Evolutionary conservation across 2,329 filamentous ascomycete genomes (phyloP).

Genomic region (Neonectria coccinea): DNA sequence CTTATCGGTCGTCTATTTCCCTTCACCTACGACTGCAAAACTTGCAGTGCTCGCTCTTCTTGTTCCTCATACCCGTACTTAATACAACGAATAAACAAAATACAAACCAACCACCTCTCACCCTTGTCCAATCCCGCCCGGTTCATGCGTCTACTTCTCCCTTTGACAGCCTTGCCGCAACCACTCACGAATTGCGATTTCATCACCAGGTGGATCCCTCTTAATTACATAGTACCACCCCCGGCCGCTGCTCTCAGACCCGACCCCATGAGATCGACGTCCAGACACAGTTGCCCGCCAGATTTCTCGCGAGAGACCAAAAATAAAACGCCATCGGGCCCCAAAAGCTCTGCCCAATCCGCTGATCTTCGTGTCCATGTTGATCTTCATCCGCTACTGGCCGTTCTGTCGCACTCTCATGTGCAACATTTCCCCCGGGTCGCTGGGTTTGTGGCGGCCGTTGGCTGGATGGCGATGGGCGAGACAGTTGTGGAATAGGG

Average conservation of each 20-base stretch:
- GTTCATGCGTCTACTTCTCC: slow-evolving; percentile 1
- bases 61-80: neutral
- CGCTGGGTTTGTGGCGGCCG: neutral
- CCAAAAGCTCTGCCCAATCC: neutral
- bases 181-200: slow-evolving; percentile 1
- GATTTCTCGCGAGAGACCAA: neutral
- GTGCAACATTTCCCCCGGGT: neutral
- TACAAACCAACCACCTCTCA: neutral
- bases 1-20: neutral
- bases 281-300: neutral
- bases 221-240: slow-evolving; percentile 7
- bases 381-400: slow-evolving; percentile 9
- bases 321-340: neutral
- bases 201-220: neutral
- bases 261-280: slow-evolving; percentile 7
- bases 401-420: too few relatives aligned
- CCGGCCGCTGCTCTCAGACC: slow-evolving; percentile 1
- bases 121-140: neutral
- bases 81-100: neutral
- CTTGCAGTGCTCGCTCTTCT: neutral
- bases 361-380: neutral
- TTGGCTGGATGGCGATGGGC: slow-evolving; percentile 4
- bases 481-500: neutral
- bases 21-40: neutral
- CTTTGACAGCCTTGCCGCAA: neutral